Percentiles rank a stretch among this genome's conserved stretches.
Conservation (phyloP, 2,329 filamentous ascomycete genomes). For the Tympanopsis confertula region DNA sequence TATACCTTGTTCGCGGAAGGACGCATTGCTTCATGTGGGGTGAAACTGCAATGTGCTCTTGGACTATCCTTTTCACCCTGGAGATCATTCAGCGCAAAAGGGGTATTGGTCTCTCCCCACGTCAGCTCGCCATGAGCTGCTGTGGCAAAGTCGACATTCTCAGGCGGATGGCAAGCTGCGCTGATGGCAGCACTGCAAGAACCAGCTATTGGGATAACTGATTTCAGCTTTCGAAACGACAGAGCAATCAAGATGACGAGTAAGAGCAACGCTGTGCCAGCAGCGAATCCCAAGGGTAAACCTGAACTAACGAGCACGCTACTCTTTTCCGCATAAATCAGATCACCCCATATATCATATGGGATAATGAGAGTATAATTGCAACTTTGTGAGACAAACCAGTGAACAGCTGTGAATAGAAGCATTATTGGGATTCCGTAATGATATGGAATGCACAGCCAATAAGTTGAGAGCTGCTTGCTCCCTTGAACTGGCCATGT, state of each 20-base stretch:
- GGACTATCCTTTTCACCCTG: too few relatives aligned
- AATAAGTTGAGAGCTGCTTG: background rate
- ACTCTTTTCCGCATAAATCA: too few relatives aligned
- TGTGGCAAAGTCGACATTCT: too few relatives aligned
- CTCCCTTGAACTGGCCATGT: too few relatives aligned
- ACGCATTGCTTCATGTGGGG: too few relatives aligned
- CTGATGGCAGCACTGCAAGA: background rate
- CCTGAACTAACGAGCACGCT: background rate
- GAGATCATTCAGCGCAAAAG: too few relatives aligned
- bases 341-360: background rate
- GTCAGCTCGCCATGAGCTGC: too few relatives aligned
- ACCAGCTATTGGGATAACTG: background rate
- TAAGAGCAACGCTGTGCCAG: background rate
- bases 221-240: background rate
- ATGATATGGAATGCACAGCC: background rate
- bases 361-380: background rate
- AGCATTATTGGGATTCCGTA: background rate
- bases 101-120: too few relatives aligned
- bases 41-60: too few relatives aligned
- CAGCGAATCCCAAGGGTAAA: background rate
- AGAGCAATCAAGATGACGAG: background rate
- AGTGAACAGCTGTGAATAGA: background rate
- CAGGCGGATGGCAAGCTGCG: background rate
- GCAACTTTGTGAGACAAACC: background rate
- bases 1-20: too few relatives aligned